phyloP scores from a whole-genome alignment of 176 grass and related monocot species.

The Sorghum bicolor region DNA sequence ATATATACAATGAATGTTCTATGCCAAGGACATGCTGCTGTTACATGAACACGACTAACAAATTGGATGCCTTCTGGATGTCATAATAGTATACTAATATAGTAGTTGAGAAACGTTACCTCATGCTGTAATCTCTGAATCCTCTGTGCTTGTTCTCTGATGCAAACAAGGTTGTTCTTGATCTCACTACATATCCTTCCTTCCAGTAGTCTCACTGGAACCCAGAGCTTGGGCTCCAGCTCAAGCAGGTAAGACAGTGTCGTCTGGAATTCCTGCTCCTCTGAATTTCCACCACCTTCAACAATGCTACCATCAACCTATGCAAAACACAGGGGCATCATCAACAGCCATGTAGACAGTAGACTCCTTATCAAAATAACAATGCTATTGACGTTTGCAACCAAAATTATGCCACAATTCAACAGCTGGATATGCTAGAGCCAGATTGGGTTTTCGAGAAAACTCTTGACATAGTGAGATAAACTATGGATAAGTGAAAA shows the following conservation, averaged over 20 bases:
- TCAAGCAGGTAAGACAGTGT: slow-evolving; percentile 70
- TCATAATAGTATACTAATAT: not conserved
- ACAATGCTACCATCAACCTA: slow-evolving; percentile 24
- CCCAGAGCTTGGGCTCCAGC: slow-evolving; percentile 83
- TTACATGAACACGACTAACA: not conserved
- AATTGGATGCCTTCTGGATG: not conserved
- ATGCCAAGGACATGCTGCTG: not conserved
- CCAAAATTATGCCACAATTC: not conserved
- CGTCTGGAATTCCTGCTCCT: slow-evolving; percentile 34
- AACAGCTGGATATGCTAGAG: not conserved
- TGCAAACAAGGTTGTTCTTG: slow-evolving; percentile 60
- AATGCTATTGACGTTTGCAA: not conserved
- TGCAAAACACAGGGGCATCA: not conserved
- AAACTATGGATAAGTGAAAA: not conserved
- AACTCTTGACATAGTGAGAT: not conserved
- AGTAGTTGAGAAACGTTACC: not conserved
- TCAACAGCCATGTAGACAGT: not conserved
- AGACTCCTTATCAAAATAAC: not conserved
- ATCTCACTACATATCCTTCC: slow-evolving; percentile 81
- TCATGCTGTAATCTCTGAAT: slow-evolving; percentile 43
- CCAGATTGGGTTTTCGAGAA: not conserved
- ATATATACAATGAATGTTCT: not conserved
- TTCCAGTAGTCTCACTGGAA: slow-evolving; percentile 74
- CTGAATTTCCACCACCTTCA: not conserved
- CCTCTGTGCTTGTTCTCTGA: slow-evolving; percentile 77